phyloP scores from a whole-genome alignment of 768 basidiomycete species.

The Suillus paluster region DNA sequence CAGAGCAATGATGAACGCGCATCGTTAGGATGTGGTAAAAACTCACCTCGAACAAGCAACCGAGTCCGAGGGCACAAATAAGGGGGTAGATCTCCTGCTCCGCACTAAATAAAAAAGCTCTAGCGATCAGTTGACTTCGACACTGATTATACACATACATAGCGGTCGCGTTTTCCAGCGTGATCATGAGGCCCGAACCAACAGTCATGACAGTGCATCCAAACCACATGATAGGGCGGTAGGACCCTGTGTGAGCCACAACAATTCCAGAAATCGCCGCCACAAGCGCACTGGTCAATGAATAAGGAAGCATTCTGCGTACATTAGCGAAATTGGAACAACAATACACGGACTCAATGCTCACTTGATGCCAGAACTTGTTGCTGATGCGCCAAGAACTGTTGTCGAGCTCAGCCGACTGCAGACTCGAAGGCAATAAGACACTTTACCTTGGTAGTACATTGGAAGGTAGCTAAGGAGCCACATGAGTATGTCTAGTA shows the following conservation, averaged over 20 bases:
- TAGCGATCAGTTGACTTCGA: neutral
- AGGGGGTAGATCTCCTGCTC: slow-evolving; percentile 37
- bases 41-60: slow-evolving; percentile 38
- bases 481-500: slow-evolving; percentile 9
- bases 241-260: slow-evolving; percentile 31
- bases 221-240: slow-evolving; percentile 39
- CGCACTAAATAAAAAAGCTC: slow-evolving; percentile 23
- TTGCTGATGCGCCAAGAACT: slow-evolving; percentile 44
- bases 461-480: slow-evolving; percentile 39
- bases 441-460: slow-evolving; percentile 39
- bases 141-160: slow-evolving; percentile 21
- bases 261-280: slow-evolving; percentile 32
- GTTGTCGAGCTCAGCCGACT: neutral
- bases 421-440: neutral
- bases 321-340: neutral
- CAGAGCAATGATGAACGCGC: neutral
- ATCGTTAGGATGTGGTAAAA: neutral
- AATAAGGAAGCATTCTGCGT: slow-evolving; percentile 40
- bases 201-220: slow-evolving; percentile 33
- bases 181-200: slow-evolving; percentile 42
- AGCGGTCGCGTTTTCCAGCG: slow-evolving; percentile 37
- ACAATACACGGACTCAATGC: neutral
- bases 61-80: slow-evolving; percentile 37
- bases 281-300: slow-evolving; percentile 27
- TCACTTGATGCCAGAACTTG: slow-evolving; percentile 35